Percentiles rank a stretch among this genome's conserved stretches.
These are phyloP conservation scores for Trypanosoma grayi DNA, from an alignment of 208 protist species.

Conservation along the genomic window DNA sequence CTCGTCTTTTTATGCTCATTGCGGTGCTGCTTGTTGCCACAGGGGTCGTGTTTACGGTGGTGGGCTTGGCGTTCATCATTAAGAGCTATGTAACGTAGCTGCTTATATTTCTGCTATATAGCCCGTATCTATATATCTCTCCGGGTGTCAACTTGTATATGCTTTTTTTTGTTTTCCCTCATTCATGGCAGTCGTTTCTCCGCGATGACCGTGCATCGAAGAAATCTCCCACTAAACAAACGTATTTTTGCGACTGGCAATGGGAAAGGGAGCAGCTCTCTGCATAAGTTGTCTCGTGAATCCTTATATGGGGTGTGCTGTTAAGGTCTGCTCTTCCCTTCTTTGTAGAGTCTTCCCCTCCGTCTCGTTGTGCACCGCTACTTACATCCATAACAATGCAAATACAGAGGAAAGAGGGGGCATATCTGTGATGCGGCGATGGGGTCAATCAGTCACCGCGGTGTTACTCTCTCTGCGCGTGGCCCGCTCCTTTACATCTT, in stretches of 20 bases:
- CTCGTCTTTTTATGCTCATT: constrained; percentile 26
- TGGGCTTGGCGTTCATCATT: constrained; percentile 32
- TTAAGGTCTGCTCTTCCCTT: too few relatives aligned
- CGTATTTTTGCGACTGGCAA: too few relatives aligned
- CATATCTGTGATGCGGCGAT: constrained; percentile 6
- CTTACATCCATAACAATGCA: too few relatives aligned
- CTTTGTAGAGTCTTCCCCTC: too few relatives aligned
- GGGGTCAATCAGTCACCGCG: neutral
- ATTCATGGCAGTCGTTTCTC: too few relatives aligned
- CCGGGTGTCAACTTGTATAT: too few relatives aligned
- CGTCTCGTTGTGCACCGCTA: too few relatives aligned
- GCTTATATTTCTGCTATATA: neutral
- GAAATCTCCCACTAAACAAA: too few relatives aligned
- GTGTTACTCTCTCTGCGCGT: neutral
- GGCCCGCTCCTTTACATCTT: neutral
- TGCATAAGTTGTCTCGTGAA: too few relatives aligned
- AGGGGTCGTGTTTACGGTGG: constrained; percentile 37
- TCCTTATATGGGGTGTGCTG: too few relatives aligned
- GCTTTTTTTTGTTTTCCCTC: constrained; percentile 1
- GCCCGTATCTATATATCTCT: neutral
- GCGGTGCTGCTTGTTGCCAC: constrained; percentile 30
- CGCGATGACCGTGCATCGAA: too few relatives aligned
- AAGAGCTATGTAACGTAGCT: constrained; percentile 17
- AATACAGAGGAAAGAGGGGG: neutral
- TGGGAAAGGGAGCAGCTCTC: too few relatives aligned